Evolutionary conservation across 2,329 filamentous ascomycete species (phyloP).

Genomic region (Colletotrichum orchidophilum): DNA sequence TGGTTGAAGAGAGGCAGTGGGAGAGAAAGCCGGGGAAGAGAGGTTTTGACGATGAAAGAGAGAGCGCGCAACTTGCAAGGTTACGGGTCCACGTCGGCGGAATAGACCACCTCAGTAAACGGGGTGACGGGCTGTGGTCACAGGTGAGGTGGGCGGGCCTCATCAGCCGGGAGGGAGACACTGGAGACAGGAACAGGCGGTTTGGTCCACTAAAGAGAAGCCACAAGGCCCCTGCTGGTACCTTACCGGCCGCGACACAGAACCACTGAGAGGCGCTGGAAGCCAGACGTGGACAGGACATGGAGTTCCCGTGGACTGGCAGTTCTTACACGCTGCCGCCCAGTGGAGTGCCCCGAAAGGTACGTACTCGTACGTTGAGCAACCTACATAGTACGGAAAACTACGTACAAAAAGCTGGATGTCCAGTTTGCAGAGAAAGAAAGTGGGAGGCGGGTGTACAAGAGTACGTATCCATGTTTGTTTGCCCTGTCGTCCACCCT

Average conservation of each 20-base stretch:
- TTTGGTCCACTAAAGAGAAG: neutral
- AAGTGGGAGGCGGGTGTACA: neutral
- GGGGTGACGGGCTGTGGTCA: neutral
- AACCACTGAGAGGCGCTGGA: neutral
- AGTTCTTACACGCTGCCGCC: too few relatives aligned
- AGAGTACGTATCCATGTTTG: neutral
- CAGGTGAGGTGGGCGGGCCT: neutral
- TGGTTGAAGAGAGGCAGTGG: neutral
- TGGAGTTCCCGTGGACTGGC: neutral
- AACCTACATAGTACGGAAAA: neutral
- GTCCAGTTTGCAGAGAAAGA: neutral
- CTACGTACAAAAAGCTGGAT: neutral
- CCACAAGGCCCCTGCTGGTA: neutral
- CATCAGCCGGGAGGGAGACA: neutral
- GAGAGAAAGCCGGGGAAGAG: slow-evolving; percentile 19
- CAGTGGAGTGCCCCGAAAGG: too few relatives aligned
- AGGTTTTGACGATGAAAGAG: slow-evolving; percentile 28
- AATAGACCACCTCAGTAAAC: neutral
- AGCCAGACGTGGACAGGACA: neutral
- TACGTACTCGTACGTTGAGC: neutral
- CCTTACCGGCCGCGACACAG: neutral
- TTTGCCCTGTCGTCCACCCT: neutral
- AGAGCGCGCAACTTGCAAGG: slow-evolving; percentile 7
- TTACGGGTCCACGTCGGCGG: slow-evolving; percentile 8
- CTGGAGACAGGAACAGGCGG: slow-evolving; percentile 21